These are phyloP conservation scores for Cystobasidium sp. DNA, from an alignment of 1,284 basidiomycete species.

Conservation along the genomic window DNA sequence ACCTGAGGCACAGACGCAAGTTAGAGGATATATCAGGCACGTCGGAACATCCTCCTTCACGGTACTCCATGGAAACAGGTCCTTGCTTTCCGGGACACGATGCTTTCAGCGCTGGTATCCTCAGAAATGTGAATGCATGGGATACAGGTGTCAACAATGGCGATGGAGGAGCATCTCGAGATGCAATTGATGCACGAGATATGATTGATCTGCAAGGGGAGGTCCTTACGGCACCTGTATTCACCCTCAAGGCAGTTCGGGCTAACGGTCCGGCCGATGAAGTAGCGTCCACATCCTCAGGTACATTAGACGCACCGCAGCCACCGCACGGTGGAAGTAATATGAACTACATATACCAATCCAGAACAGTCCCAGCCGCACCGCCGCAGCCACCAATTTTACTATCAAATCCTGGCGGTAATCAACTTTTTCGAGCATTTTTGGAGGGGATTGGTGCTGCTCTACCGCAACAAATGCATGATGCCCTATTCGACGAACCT, in stretches of 20 bases:
- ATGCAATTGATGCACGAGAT: background rate
- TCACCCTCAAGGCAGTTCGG: slow-evolving; percentile 19
- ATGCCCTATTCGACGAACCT: slow-evolving; percentile 26
- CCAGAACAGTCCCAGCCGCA: background rate
- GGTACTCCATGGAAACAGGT: slow-evolving; percentile 2
- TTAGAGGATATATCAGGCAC: slow-evolving; percentile 13
- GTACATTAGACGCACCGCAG: background rate
- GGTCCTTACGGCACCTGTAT: slow-evolving; percentile 18
- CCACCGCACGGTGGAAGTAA: background rate
- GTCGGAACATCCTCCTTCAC: slow-evolving; percentile 12
- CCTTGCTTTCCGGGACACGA: slow-evolving; percentile 34
- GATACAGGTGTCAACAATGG: background rate
- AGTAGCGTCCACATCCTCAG: background rate
- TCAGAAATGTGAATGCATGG: slow-evolving; percentile 23
- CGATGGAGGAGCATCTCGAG: background rate
- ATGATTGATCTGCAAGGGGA: slow-evolving; percentile 5
- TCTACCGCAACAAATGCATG: slow-evolving; percentile 28
- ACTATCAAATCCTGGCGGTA: slow-evolving; percentile 21
- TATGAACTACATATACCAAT: slow-evolving; percentile 19
- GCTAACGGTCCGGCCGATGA: background rate
- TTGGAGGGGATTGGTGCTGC: slow-evolving; percentile 25
- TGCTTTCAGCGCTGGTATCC: slow-evolving; percentile 13
- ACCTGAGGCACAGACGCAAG: background rate
- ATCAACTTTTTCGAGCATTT: slow-evolving; percentile 25
- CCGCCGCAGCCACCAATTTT: background rate